Conservation (phyloP, 441 rosid genomes). For the Erysimum cheiri region DNA sequence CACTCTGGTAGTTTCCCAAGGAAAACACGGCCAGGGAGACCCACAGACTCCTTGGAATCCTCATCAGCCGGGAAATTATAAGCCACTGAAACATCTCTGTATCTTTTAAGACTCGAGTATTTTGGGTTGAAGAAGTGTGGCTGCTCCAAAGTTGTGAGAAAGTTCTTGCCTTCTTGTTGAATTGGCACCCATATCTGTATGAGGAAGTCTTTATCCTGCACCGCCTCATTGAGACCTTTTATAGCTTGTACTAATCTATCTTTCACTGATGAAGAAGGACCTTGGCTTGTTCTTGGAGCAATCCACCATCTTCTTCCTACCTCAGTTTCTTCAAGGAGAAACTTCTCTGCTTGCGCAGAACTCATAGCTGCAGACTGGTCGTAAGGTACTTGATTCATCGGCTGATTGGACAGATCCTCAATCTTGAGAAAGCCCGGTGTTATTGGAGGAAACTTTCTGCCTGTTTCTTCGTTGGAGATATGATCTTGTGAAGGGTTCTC, state of each 20-base stretch:
- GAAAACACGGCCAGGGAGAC: conserved; percentile 87
- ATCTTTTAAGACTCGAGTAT: conserved; percentile 59
- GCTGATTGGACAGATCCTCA: conserved; percentile 42
- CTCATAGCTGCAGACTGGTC: conserved; percentile 42
- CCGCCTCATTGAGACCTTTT: conserved; percentile 53
- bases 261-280: conserved; percentile 59
- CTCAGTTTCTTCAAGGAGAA: conserved; percentile 55
- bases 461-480: conserved; percentile 45
- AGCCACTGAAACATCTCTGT: conserved; percentile 64
- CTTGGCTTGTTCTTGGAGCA: conserved; percentile 51
- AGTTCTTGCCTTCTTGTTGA: conserved; percentile 64
- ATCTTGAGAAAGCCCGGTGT: conserved; percentile 40
- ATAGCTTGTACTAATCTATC: conserved; percentile 72
- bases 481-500: conserved; percentile 41
- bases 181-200: conserved; percentile 92
- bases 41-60: conserved; percentile 60
- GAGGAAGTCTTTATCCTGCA: conserved; percentile 64
- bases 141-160: conserved; percentile 81
- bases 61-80: conserved; percentile 69
- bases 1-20: conserved; percentile 75
- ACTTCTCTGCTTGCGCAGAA: conserved; percentile 46
- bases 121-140: conserved; percentile 63
- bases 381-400: conserved; percentile 44
- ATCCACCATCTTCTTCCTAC: conserved; percentile 68
- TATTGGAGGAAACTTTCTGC: conserved; percentile 35